These are phyloP conservation scores for Talaromyces thailandensis DNA, from an alignment of 495 filamentous ascomycete genomes.

Conservation along the genomic window DNA sequence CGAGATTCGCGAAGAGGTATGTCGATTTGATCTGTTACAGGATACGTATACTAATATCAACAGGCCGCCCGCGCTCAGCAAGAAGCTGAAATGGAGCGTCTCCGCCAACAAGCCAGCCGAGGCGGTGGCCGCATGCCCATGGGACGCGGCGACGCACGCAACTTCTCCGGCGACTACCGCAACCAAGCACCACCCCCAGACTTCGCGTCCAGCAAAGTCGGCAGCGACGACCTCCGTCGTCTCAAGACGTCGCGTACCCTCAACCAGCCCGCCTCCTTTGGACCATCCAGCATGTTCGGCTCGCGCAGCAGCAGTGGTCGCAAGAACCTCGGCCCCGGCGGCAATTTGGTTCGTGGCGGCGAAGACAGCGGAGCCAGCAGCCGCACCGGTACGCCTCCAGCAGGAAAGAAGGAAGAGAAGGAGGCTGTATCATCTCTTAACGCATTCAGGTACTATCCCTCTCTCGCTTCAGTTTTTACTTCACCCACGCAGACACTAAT, in stretches of 20 bases:
- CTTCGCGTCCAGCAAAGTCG: slow-evolving; percentile 69
- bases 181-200: slow-evolving; percentile 59
- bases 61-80: slow-evolving; percentile 63
- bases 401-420: slow-evolving; percentile 57
- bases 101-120: slow-evolving; percentile 37
- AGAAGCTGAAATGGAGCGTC: slow-evolving; percentile 47
- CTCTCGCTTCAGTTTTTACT: no score
- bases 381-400: slow-evolving; percentile 76
- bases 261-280: slow-evolving; percentile 54
- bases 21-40: slow-evolving; percentile 10
- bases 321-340: slow-evolving; percentile 61
- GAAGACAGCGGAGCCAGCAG: slow-evolving; percentile 81
- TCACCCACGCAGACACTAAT: no score
- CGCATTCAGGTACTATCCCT: slow-evolving; percentile 76
- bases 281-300: slow-evolving; percentile 70
- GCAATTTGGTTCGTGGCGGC: slow-evolving; percentile 56
- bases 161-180: slow-evolving; percentile 58
- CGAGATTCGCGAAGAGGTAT: slow-evolving; percentile 78
- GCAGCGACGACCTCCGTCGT: slow-evolving; percentile 79
- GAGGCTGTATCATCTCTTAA: slow-evolving; percentile 65
- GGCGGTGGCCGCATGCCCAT: slow-evolving; percentile 55
- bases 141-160: slow-evolving; percentile 80
- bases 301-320: slow-evolving; percentile 76
- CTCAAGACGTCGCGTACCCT: slow-evolving; percentile 57
- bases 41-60: slow-evolving; percentile 11